Base-by-base conservation (phyloP, 2,329 filamentous ascomycete species). In the Cordyceps pruinosa region DNA sequence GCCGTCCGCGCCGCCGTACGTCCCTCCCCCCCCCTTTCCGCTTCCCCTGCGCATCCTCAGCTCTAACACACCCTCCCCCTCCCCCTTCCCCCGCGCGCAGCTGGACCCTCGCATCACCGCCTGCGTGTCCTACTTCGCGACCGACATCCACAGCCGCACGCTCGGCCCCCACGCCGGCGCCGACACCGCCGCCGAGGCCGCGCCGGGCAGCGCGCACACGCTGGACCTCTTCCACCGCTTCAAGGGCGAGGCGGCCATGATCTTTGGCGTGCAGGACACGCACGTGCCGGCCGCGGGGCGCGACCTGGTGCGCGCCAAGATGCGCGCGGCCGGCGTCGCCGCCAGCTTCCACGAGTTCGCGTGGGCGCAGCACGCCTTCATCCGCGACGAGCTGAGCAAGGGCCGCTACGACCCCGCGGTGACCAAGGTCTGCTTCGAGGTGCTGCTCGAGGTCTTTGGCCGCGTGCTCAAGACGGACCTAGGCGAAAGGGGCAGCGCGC, bases 331-430 rank as follows among this genome's bases (percentile, higher is more conserved):
- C 6, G 87, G 87, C 10, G 81, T 87, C 5, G 77, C 81, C 10
- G 92, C 93, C 66, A 87, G 84, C 67, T 96, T 90, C 70, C 90
- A 94, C 73, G 92, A 97, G 74, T 85, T 89, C 62, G 89, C 90
- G n/a, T 93, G 90, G 84, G 91, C 92, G 4, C 92, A 96, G 72
- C 92, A 96, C 75, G 92, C 92, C 5, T 97, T 97, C 69, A 95
- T 97, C 69, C 81, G 92, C 19, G 92, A 97, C 67, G 92, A 97
- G 75, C 77, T 94, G 59, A 91, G 88, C 71, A 96, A 96, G 74
- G 92, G 91, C n/a, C 81, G 92, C 26, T 97, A 96, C 67, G 92
- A 97, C 69, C 89, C 92, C 1, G 90, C 89, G 21, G 80, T 97
- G 58, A 85, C 86, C 4, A 93, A 91, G 68, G 82, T 93, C 35